Evolutionary conservation across 2,329 filamentous ascomycete genomes (phyloP).

Genomic region (Diaporthe batatas): DNA sequence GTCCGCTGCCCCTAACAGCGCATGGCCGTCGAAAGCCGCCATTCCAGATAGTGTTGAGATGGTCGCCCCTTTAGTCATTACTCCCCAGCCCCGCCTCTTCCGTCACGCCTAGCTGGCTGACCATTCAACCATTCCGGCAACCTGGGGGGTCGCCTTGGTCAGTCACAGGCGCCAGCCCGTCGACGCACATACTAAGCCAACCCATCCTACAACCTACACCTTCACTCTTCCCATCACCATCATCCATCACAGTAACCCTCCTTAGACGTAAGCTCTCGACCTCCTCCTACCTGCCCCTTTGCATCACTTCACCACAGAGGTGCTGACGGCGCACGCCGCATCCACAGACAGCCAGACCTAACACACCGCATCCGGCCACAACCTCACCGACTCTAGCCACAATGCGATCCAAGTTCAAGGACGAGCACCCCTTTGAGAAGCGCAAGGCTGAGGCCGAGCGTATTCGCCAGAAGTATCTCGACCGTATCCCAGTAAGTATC

Average conservation of each 20-base stretch:
- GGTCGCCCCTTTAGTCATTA: slow-evolving; percentile 20
- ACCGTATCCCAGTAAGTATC: slow-evolving; percentile 92
- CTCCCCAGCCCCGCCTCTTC: slow-evolving; percentile 29
- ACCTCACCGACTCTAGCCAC: slow-evolving; percentile 58
- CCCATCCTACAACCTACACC: slow-evolving; percentile 32
- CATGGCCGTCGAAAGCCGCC: background rate
- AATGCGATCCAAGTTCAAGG: slow-evolving; percentile 99
- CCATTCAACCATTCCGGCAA: slow-evolving; percentile 34
- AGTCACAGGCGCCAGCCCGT: slow-evolving; percentile 34
- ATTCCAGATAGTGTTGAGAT: background rate
- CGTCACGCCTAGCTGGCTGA: slow-evolving; percentile 28
- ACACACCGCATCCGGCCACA: slow-evolving; percentile 43
- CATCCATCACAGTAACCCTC: slow-evolving; percentile 25
- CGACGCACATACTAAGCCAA: slow-evolving; percentile 8
- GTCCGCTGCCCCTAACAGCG: background rate
- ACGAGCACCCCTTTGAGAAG: slow-evolving; percentile 99
- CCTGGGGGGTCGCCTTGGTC: slow-evolving; percentile 24
- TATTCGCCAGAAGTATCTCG: slow-evolving; percentile 98
- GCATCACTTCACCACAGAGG: background rate
- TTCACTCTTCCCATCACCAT: slow-evolving; percentile 35
- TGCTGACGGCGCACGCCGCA: background rate
- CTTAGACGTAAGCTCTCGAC: slow-evolving; percentile 21
- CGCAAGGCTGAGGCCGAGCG: slow-evolving; percentile 99
- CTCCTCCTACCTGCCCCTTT: background rate
- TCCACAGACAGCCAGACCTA: background rate